Evolutionary conservation across 495 filamentous ascomycete genomes (phyloP).

Genomic region (Xylona heveae): DNA sequence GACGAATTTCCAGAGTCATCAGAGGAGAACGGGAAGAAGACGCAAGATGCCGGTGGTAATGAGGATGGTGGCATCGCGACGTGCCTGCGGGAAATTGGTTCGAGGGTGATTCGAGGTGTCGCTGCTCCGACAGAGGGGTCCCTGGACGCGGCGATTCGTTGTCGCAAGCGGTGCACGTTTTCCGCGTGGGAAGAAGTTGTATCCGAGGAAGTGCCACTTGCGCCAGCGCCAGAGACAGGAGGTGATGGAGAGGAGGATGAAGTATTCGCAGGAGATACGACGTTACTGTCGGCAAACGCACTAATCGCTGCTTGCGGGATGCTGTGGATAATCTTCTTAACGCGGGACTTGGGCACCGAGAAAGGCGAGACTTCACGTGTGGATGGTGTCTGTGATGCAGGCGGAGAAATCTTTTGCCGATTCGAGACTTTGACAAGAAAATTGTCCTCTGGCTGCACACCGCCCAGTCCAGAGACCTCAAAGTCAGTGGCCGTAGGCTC

Average conservation of each 20-base stretch:
- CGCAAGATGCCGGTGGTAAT: slow-evolving; percentile 4
- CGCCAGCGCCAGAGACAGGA: too few relatives aligned
- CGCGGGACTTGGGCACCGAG: slow-evolving; percentile 10
- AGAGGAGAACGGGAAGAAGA: slow-evolving; percentile 1
- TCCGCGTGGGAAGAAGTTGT: too few relatives aligned
- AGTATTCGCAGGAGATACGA: slow-evolving; percentile 1
- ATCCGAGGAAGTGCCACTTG: too few relatives aligned
- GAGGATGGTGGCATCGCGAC: slow-evolving; percentile 2
- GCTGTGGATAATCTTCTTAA: too few relatives aligned
- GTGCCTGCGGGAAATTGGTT: not conserved
- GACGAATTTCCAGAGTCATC: too few relatives aligned
- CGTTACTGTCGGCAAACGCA: too few relatives aligned
- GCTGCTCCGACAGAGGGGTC: not conserved
- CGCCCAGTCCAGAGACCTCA: slow-evolving; percentile 41
- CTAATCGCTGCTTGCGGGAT: too few relatives aligned
- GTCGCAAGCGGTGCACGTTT: too few relatives aligned
- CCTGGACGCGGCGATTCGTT: not conserved
- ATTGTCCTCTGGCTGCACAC: slow-evolving; percentile 43
- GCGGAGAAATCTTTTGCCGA: slow-evolving; percentile 14
- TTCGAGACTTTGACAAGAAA: slow-evolving; percentile 35
- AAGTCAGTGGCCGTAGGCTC: slow-evolving; percentile 13
- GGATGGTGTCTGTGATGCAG: not conserved
- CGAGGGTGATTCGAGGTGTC: not conserved
- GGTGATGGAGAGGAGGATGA: too few relatives aligned
- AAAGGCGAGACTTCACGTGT: too few relatives aligned